phyloP scores from a whole-genome alignment of 2,329 filamentous ascomycete genomes.

The Sordariomycetes sp. region DNA sequence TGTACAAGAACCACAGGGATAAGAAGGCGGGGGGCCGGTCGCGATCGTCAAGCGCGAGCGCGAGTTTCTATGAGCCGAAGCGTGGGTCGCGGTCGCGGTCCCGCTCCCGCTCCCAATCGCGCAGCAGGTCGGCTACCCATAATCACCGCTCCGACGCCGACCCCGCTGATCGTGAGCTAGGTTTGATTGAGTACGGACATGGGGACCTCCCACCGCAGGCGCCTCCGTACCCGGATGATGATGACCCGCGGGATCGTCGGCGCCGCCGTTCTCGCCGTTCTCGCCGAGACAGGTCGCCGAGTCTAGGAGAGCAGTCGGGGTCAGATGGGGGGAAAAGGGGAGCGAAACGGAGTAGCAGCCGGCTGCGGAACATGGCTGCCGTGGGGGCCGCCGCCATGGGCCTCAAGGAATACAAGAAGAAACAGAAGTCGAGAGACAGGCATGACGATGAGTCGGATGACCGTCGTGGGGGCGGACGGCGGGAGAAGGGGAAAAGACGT shows the following conservation, averaged over 20 bases:
- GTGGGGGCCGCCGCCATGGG: conserved; percentile 53
- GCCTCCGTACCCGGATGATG: conserved; percentile 16
- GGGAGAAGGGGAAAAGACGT: conserved; percentile 22
- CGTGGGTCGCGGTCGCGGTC: conserved; percentile 1
- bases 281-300: conserved; percentile 7
- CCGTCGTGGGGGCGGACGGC: conserved; percentile 20
- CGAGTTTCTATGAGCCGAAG: conserved; percentile 2
- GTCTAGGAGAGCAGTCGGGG: conserved; percentile 1
- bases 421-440: conserved; percentile 8
- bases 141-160: conserved; percentile 37
- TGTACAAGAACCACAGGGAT: conserved; percentile 50
- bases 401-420: conserved; percentile 44
- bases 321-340: conserved; percentile 15
- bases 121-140: conserved; percentile 42
- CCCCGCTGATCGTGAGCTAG: conserved; percentile 54
- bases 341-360: conserved; percentile 41
- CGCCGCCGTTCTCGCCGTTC: conserved; percentile 7
- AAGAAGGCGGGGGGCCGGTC: conserved; percentile 20
- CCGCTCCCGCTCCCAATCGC: conserved; percentile 14
- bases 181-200: conserved; percentile 57
- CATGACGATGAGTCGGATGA: background rate
- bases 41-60: conserved; percentile 9
- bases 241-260: conserved; percentile 12
- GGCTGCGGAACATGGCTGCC: conserved; percentile 42
- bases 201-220: conserved; percentile 38